phyloP scores from a whole-genome alignment of 345 rosid species.

The Melaleuca alternifolia region DNA sequence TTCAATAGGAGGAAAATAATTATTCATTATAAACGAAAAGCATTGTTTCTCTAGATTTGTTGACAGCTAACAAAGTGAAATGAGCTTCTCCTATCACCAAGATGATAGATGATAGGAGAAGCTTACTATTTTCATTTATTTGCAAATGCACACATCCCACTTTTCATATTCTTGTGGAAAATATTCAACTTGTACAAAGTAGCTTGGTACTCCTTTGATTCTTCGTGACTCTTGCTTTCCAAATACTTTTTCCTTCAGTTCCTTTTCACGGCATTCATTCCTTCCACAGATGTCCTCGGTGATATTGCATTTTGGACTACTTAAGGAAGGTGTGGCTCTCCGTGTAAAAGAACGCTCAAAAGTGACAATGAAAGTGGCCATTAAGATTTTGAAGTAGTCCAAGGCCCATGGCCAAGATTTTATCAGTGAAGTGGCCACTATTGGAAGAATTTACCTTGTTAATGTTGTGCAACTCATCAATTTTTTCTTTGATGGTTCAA shows the following conservation, averaged over 20 bases:
- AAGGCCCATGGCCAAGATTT: background rate
- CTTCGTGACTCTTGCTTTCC: background rate
- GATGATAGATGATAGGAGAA: rapidly evolving
- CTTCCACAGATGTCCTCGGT: background rate
- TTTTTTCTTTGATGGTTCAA: background rate
- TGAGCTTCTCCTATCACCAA: background rate
- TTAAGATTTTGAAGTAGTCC: background rate
- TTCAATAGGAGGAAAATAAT: background rate
- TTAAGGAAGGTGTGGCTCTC: background rate
- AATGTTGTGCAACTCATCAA: background rate
- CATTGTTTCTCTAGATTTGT: background rate
- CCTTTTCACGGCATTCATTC: rapidly evolving
- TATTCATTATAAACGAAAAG: background rate
- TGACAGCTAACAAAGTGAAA: background rate
- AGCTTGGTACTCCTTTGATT: background rate
- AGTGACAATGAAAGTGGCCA: background rate
- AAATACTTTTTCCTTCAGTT: background rate
- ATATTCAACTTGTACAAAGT: background rate
- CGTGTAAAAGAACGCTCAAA: background rate
- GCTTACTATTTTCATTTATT: background rate
- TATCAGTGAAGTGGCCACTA: background rate
- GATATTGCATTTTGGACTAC: background rate
- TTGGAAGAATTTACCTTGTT: background rate
- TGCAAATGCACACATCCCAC: background rate
- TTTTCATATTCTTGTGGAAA: background rate